phyloP scores from a whole-genome alignment of 2,329 filamentous ascomycete genomes.

The Colletotrichum graminicola region DNA sequence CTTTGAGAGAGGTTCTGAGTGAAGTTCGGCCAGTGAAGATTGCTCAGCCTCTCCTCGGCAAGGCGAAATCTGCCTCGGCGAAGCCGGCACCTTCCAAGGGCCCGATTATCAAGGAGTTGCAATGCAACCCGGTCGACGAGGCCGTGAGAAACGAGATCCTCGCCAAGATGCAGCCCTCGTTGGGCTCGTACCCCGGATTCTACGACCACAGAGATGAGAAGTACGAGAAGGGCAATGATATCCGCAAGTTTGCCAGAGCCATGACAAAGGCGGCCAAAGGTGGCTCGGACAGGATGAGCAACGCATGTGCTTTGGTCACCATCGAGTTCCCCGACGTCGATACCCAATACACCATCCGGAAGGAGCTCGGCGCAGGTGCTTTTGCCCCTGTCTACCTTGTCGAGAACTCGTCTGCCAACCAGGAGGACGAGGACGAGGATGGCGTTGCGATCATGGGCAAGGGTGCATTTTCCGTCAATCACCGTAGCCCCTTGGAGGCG shows the following conservation, averaged over 20 bases:
- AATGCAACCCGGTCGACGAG: slow-evolving; percentile 93
- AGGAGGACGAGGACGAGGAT: slow-evolving; percentile 60
- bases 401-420: slow-evolving; percentile 73
- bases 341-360: slow-evolving; percentile 80
- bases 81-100: slow-evolving; percentile 67
- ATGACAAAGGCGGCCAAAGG: slow-evolving; percentile 68
- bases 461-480: slow-evolving; percentile 67
- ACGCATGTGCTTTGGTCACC: slow-evolving; percentile 69
- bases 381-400: slow-evolving; percentile 96
- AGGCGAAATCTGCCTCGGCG: slow-evolving; percentile 54
- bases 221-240: slow-evolving; percentile 78
- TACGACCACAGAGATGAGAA: slow-evolving; percentile 75
- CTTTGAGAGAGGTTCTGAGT: slow-evolving; percentile 75
- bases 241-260: slow-evolving; percentile 84
- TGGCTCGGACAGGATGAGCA: slow-evolving; percentile 71
- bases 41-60: slow-evolving; percentile 64
- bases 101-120: slow-evolving; percentile 82
- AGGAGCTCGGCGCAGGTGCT: slow-evolving; percentile 90
- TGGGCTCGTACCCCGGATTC: slow-evolving; percentile 83
- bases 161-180: slow-evolving; percentile 76
- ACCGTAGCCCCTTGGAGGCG: slow-evolving; percentile 78
- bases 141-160: slow-evolving; percentile 80
- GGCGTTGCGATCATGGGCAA: slow-evolving; percentile 68
- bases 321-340: slow-evolving; percentile 76
- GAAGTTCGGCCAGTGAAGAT: slow-evolving; percentile 61